Base-by-base conservation (phyloP, 1,284 basidiomycete genomes). In the Cutaneotrichosporon cutaneum region DNA sequence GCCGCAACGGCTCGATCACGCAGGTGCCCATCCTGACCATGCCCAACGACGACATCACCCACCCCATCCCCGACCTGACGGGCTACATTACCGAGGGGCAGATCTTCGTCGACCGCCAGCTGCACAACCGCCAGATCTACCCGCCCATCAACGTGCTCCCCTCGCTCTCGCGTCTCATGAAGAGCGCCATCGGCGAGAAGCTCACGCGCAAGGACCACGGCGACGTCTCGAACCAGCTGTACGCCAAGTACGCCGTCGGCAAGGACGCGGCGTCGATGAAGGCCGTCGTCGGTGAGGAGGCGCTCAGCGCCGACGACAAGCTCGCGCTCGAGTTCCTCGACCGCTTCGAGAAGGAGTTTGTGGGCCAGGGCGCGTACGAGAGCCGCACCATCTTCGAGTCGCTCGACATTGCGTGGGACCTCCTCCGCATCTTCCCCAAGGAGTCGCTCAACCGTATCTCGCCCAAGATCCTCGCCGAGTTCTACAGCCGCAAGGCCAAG, bases 1-100 rank as follows among this genome's bases (percentile, higher is more conserved):
- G 96, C 66, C 87, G 96, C 66, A 98, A 98, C 81, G 96, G 96
- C 54, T 98, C 94, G 51, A 99, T 99, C 83, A 99, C 96, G 55
- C 96, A 99, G 83, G 97, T 99, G 78, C 96, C 96, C 61, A 99
- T 99, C 76, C 85, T 99, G 68, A 99, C 96, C 64, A 99, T 99
- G 96, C 96, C 96, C 35, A 99, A 99, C 83, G 96, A 99, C 81
- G 94, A 99, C 85, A 99, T 99, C 80, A 99, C 96, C 48, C 96
- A 99, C 81, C 96, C 96, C 61, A 99, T 99, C 81, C 96, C 95
- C 72, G 96, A 99, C 87, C 85, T 99, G 82, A 99, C 94, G 70
- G 96, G 96, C 58, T 99, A 99, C 82, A 99, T 99, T 79, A 98
- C 95, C 42, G 83, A 98, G 83, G 96, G 96, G 57, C 96, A 99